Evolutionary conservation across 192 early-diverging fungal genomes (phyloP), one percentile per base, ranked within the genome.

Genomic region (Gamsiella multidivaricata): DNA sequence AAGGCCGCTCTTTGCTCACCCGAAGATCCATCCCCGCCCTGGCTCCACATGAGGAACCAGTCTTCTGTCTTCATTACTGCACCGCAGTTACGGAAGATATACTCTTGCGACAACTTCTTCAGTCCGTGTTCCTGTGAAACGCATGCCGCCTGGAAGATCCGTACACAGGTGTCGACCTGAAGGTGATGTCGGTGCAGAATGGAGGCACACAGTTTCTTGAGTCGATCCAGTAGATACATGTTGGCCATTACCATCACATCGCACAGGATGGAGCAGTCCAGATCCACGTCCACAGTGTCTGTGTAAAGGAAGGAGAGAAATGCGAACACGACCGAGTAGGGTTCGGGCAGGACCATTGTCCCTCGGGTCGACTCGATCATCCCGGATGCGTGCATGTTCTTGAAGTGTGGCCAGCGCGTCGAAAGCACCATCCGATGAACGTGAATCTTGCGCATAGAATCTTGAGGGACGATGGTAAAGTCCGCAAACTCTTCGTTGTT

Each of bases 301-400:
- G 81, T 88, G 64, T 90, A 90, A n/a, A 90, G 79, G 49, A 84
- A 90, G 15, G 57, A 73, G 11, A 90, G 63, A 43, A 90, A 88
- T 7, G 78, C 85, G 49, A 69, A 65, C 6, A 89, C 79, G 5
- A 84, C 80, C 10, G 66, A 51, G 70, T 82, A 73, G 1, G 86
- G 68, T 42, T 90, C 88, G 11, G 88, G 81, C 10, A 90, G 76
- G 14, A 71, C 65, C 73, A 90, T 82, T 1, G 79, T 63, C 14
- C 68, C 80, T 25, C 70, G 60, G 37, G 80, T 68, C 11, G 85
- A 70, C 53, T 89, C 86, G 8, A 76, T 79, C 86, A 86, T 88
- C 5, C 85, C 86, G 0, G 81, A 79, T 12, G 79, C 67, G 52
- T 83, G 61, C 59, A 88, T 64, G 54, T 86, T 88, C 32, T 65